phyloP scores from a whole-genome alignment of 2,329 filamentous ascomycete genomes.

The Emydomyces testavorans region DNA sequence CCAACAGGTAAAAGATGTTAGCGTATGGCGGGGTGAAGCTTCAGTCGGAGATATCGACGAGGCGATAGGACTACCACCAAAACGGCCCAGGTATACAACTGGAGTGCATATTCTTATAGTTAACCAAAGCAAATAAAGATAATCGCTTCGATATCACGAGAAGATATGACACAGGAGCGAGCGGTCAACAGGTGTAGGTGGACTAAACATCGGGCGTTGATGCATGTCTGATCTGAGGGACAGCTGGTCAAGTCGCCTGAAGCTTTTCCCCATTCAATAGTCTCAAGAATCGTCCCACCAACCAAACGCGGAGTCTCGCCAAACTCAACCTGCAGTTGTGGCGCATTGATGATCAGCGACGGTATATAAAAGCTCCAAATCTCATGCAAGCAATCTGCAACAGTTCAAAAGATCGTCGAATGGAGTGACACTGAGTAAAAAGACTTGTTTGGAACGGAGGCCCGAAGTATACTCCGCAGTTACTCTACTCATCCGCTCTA shows the following conservation, averaged over 20 bases:
- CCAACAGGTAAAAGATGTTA: not conserved
- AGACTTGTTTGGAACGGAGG: too few species aligned
- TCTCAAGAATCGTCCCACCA: not conserved
- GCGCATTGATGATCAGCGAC: conserved; percentile 4
- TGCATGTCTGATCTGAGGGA: not conserved
- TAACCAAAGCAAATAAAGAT: too few species aligned
- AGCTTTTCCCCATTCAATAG: conserved; percentile 5
- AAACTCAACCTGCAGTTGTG: not conserved
- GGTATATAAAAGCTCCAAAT: not conserved
- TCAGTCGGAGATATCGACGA: not conserved
- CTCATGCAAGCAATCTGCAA: not conserved
- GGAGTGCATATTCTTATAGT: too few species aligned
- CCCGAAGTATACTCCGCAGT: too few species aligned
- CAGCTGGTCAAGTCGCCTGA: not conserved
- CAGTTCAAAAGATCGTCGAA: not conserved
- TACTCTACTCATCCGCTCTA: too few species aligned
- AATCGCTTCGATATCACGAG: too few species aligned
- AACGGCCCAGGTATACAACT: too few species aligned
- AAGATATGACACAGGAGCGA: too few species aligned
- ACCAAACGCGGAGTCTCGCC: conserved; percentile 1
- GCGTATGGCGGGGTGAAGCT: not conserved
- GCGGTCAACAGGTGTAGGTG: too few species aligned
- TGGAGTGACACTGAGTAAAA: too few species aligned
- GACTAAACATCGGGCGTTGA: not conserved
- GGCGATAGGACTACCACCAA: too few species aligned